These are phyloP conservation scores for Fusarium sp. DNA, from an alignment of 2,329 filamentous ascomycete genomes.

Conservation along the genomic window DNA sequence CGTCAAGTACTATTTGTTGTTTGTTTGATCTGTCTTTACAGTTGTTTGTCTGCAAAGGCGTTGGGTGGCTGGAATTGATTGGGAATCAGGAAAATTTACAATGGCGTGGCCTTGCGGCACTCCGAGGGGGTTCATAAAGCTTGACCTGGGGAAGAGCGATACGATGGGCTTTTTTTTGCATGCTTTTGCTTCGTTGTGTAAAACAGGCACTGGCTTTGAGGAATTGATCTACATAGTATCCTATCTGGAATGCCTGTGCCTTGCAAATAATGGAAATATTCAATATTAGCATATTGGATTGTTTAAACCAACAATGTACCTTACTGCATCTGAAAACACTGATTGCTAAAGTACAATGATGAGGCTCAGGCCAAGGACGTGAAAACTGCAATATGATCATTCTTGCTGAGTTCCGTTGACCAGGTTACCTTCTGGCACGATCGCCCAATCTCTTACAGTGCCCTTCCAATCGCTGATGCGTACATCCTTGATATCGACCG, in stretches of 20 bases:
- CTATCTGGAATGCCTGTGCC: neutral
- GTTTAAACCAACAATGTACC: neutral
- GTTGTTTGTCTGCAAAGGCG: slow-evolving; percentile 9
- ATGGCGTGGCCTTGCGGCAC: neutral
- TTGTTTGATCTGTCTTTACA: neutral
- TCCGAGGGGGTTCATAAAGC: neutral
- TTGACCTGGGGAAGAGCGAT: neutral
- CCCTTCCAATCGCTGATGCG: slow-evolving; percentile 96
- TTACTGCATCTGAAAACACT: neutral
- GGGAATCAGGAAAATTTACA: neutral
- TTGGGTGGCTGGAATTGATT: neutral
- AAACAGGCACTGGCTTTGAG: neutral
- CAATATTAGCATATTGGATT: neutral
- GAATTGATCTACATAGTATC: slow-evolving; percentile 3
- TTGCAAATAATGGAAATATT: neutral
- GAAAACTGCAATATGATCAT: neutral
- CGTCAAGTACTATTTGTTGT: neutral
- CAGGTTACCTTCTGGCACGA: slow-evolving; percentile 49
- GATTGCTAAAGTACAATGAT: slow-evolving; percentile 3
- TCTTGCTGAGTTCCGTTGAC: slow-evolving; percentile 54
- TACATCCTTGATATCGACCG: slow-evolving; percentile 85
- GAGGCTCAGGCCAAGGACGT: neutral
- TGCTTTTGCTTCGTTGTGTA: neutral
- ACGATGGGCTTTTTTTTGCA: neutral
- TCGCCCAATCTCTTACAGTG: slow-evolving; percentile 81